These are phyloP conservation scores for Sporothrix schenckii DNA, from an alignment of 2,329 filamentous ascomycete genomes.

Conservation along the genomic window DNA sequence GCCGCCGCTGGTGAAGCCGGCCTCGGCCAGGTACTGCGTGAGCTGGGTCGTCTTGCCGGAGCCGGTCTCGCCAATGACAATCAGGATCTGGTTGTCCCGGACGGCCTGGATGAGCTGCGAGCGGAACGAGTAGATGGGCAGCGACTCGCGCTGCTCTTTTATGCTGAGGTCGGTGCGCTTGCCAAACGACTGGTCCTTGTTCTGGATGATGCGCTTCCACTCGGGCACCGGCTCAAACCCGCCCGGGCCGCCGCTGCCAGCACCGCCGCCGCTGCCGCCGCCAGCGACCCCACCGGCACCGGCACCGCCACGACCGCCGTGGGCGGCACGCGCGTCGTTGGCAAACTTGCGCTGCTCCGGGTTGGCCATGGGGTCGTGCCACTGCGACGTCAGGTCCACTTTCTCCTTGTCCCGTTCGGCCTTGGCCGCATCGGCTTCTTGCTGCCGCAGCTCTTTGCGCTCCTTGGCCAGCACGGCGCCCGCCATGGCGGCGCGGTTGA, in stretches of 20 bases:
- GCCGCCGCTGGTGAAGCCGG: constrained; percentile 81
- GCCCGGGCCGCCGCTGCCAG: constrained; percentile 7
- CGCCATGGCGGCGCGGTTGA: constrained; percentile 95
- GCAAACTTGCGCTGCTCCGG: constrained; percentile 87
- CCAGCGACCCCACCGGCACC: constrained; percentile 7
- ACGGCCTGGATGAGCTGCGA: constrained; percentile 87
- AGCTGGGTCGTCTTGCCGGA: constrained; percentile 97
- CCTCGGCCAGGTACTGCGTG: constrained; percentile 93
- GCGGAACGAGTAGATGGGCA: constrained; percentile 89
- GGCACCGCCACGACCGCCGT: constrained; percentile 46
- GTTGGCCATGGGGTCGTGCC: constrained; percentile 95
- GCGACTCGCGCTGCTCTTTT: constrained; percentile 86
- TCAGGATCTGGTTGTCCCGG: constrained; percentile 82
- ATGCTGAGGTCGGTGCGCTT: constrained; percentile 90
- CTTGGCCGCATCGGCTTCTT: constrained; percentile 80
- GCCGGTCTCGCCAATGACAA: constrained; percentile 96
- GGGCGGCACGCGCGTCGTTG: constrained; percentile 73
- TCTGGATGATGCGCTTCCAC: constrained; percentile 84
- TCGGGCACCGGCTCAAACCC: constrained; percentile 71
- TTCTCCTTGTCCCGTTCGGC: constrained; percentile 78
- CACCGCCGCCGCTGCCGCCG: constrained; percentile 11
- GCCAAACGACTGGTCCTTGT: constrained; percentile 77
- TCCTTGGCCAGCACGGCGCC: constrained; percentile 88
- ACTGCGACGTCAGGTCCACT: constrained; percentile 84
- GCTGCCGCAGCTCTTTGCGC: constrained; percentile 81